These are phyloP conservation scores for Termitomyces sp. DNA, from an alignment of 768 basidiomycete genomes.

Conservation along the genomic window DNA sequence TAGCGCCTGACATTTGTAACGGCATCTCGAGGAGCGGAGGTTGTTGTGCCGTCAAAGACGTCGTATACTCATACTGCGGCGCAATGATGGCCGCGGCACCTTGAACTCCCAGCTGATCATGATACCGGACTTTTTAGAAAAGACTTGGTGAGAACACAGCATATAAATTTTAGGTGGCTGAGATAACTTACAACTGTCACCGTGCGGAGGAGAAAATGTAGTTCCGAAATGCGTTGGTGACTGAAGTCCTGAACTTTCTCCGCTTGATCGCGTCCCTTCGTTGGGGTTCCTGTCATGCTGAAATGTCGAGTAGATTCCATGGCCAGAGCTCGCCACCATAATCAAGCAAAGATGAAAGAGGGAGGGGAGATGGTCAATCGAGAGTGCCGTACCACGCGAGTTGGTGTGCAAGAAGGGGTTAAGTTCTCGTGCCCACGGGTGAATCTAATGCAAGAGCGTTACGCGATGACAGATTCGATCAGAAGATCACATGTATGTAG, in stretches of 20 bases:
- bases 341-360: constrained; percentile 28
- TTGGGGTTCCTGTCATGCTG: constrained; percentile 51
- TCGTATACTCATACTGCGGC: constrained; percentile 51
- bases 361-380: constrained; percentile 17
- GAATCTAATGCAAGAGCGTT: constrained; percentile 29
- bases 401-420: constrained; percentile 35
- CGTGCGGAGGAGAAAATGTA: constrained; percentile 43
- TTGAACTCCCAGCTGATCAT: constrained; percentile 46
- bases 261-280: constrained; percentile 70
- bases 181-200: constrained; percentile 58
- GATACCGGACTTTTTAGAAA: constrained; percentile 71
- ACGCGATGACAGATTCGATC: constrained; percentile 35
- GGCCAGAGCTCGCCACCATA: constrained; percentile 59
- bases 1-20: constrained; percentile 43
- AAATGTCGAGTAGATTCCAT: constrained; percentile 60
- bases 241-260: constrained; percentile 74
- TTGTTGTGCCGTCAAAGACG: constrained; percentile 43
- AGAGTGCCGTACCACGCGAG: constrained; percentile 41
- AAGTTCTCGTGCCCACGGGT: constrained; percentile 43
- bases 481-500: constrained; percentile 32
- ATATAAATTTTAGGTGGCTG: constrained; percentile 37
- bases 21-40: constrained; percentile 47
- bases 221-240: constrained; percentile 61
- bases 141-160: constrained; percentile 31
- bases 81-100: constrained; percentile 46